Evolutionary conservation across 768 basidiomycete species (phyloP).

Genomic region (Podaxis sp.): DNA sequence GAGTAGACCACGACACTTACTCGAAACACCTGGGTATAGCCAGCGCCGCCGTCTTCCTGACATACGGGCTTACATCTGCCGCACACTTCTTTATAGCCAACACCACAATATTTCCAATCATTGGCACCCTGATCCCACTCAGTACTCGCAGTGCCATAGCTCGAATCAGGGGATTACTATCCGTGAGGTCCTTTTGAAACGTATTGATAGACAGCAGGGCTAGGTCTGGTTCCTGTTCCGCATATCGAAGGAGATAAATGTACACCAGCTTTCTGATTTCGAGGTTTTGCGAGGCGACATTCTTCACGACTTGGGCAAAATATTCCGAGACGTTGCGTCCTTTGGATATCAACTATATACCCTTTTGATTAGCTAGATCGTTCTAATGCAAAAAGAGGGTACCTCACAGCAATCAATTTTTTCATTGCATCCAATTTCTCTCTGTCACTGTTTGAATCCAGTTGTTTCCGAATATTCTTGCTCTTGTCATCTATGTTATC

Average conservation of each 20-base stretch:
- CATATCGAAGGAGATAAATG: constrained; percentile 94
- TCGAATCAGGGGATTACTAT: constrained; percentile 89
- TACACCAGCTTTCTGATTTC: constrained; percentile 97
- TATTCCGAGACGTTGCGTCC: constrained; percentile 88
- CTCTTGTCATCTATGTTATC: constrained; percentile 77
- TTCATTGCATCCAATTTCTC: constrained; percentile 97
- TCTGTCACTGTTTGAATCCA: constrained; percentile 84
- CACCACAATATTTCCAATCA: constrained; percentile 83
- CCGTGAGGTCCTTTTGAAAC: constrained; percentile 94
- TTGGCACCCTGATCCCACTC: constrained; percentile 86
- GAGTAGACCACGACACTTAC: constrained; percentile 29
- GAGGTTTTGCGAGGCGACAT: constrained; percentile 89
- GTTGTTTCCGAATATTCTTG: constrained; percentile 74
- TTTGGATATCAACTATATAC: constrained; percentile 84
- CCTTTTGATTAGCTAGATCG: neutral
- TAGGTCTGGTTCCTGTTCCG: constrained; percentile 91
- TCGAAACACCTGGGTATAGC: constrained; percentile 86
- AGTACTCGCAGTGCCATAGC: constrained; percentile 95
- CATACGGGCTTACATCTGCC: constrained; percentile 90
- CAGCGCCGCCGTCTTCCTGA: constrained; percentile 88
- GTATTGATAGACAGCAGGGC: constrained; percentile 97
- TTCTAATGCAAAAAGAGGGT: neutral
- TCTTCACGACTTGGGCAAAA: constrained; percentile 97
- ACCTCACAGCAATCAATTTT: constrained; percentile 84
- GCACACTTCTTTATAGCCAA: constrained; percentile 92